Conservation (phyloP, 345 rosid genomes). For the Hevea brasiliensis region DNA sequence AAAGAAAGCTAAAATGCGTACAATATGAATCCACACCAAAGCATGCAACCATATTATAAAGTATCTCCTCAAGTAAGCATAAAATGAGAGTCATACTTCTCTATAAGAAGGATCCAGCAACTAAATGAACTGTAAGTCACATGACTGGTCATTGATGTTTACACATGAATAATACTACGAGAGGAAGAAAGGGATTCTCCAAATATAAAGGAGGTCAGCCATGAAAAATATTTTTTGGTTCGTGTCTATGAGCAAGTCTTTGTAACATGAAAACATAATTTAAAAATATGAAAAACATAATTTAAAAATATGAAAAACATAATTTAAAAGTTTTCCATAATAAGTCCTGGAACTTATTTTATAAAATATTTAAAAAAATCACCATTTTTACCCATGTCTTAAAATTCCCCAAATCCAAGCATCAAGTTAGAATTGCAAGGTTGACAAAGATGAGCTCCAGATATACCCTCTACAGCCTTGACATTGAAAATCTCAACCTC, state of each 20-base stretch:
- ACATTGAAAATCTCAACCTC: not conserved
- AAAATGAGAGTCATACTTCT: not conserved
- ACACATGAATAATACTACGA: not conserved
- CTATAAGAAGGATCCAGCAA: not conserved
- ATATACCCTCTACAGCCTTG: not conserved
- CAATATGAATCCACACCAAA: not conserved
- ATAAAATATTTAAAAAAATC: not conserved
- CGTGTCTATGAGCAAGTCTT: not conserved
- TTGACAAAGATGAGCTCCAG: not conserved
- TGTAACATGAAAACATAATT: not conserved
- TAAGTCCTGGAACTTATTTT: not conserved
- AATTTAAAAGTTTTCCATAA: not conserved
- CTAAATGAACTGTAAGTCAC: not conserved
- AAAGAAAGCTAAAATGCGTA: not conserved
- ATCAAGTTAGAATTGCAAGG: not conserved
- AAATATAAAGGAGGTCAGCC: not conserved
- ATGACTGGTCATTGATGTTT: not conserved
- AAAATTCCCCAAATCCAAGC: not conserved
- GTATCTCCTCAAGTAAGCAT: not conserved
- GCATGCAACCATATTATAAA: not conserved
- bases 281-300: no score
- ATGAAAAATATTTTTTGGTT: not conserved
- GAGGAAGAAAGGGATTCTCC: not conserved
- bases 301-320: no score
- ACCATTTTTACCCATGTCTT: not conserved